These are phyloP conservation scores for Eucalyptus globulus DNA, from an alignment of 345 rosid genomes.

Conservation along the genomic window DNA sequence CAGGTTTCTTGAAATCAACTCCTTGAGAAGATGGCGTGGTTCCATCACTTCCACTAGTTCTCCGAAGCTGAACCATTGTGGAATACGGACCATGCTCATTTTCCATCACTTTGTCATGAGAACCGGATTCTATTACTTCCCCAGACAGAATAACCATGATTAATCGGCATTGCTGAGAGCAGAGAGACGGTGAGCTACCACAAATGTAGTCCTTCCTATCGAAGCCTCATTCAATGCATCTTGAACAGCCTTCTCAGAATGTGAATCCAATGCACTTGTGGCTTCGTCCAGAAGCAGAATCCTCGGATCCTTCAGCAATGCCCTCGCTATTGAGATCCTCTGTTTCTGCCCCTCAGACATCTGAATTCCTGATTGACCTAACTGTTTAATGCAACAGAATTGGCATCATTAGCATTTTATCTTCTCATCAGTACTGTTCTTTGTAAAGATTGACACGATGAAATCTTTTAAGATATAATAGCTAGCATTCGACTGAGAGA, in stretches of 20 bases:
- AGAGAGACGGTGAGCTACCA: conserved; percentile 8
- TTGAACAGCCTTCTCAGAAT: conserved; percentile 19
- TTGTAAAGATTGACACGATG: not conserved
- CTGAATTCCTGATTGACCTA: conserved; percentile 12
- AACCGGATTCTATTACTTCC: conserved; percentile 3
- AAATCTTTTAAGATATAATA: not conserved
- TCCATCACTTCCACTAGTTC: not conserved
- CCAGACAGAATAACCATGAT: not conserved
- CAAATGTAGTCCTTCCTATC: conserved; percentile 6
- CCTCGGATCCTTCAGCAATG: conserved; percentile 4
- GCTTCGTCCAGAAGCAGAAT: conserved; percentile 22
- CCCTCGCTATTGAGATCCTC: conserved; percentile 11
- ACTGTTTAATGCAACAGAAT: not conserved
- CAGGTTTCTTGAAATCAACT: not conserved
- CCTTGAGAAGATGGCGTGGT: not conserved
- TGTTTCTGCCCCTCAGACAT: conserved; percentile 15
- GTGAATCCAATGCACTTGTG: conserved; percentile 14
- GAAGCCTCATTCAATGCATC: conserved; percentile 11
- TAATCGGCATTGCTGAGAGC: not conserved
- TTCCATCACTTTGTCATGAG: not conserved
- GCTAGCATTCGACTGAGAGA: not conserved
- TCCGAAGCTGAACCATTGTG: conserved; percentile 20
- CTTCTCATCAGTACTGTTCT: not conserved
- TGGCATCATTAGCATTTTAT: not conserved
- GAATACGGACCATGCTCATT: conserved; percentile 8